Conservation (phyloP, 345 rosid species). For the Citrus medica region DNA sequence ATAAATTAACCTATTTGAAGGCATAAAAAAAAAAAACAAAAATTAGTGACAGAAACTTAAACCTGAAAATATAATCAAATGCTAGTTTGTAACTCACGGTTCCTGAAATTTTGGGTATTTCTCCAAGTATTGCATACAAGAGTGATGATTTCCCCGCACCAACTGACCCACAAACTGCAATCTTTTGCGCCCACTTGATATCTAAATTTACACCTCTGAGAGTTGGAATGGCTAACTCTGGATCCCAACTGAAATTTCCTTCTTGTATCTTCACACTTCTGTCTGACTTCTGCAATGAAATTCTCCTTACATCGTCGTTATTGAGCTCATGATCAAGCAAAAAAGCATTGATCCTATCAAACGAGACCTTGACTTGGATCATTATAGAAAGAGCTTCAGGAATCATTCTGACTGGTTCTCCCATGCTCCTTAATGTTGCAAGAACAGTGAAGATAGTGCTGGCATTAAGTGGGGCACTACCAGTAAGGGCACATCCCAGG, state of each 20-base stretch:
- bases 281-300: slow-evolving; percentile 17
- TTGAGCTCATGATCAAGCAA: slow-evolving; percentile 63
- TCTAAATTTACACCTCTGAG: slow-evolving; percentile 42
- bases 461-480: slow-evolving; percentile 64
- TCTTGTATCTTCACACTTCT: slow-evolving; percentile 39
- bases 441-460: slow-evolving; percentile 74
- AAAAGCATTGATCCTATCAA: slow-evolving; percentile 50
- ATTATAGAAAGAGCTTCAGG: slow-evolving; percentile 70
- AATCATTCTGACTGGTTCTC: slow-evolving; percentile 61
- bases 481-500: slow-evolving; percentile 50
- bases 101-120: slow-evolving; percentile 68
- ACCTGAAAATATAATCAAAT: background rate
- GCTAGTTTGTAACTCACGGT: slow-evolving; percentile 37
- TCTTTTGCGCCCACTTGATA: slow-evolving; percentile 44
- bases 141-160: slow-evolving; percentile 81
- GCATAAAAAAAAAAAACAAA: slow-evolving; percentile 1
- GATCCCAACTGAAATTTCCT: slow-evolving; percentile 73
- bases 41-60: slow-evolving; percentile 2
- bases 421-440: slow-evolving; percentile 60
- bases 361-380: slow-evolving; percentile 73
- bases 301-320: slow-evolving; percentile 27
- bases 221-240: slow-evolving; percentile 38
- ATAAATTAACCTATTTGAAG: slow-evolving; percentile 43
- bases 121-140: slow-evolving; percentile 61
- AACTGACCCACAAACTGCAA: slow-evolving; percentile 81